Conservation (phyloP, 257 asterid species). For the Striga asiatica region DNA sequence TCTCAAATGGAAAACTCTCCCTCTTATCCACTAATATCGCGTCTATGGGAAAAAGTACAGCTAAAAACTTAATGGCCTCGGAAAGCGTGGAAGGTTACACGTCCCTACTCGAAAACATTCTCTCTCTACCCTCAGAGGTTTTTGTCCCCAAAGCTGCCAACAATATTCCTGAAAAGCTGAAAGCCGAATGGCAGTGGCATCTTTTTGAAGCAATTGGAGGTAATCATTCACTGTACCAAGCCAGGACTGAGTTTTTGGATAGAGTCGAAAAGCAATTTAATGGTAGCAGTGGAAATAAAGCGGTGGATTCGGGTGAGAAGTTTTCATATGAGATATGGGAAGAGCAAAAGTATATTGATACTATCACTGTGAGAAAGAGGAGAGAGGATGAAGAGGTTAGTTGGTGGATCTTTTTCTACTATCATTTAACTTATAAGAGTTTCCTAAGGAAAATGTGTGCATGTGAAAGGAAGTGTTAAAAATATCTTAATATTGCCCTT, state of each 20-base stretch:
- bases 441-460: too few relatives aligned
- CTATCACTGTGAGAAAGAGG: slow-evolving; percentile 40
- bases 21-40: slow-evolving; percentile 53
- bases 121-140: slow-evolving; percentile 75
- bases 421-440: background rate
- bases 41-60: slow-evolving; percentile 45
- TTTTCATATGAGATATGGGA: slow-evolving; percentile 71
- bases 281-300: slow-evolving; percentile 28
- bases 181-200: slow-evolving; percentile 70
- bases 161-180: slow-evolving; percentile 39
- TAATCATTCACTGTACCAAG: slow-evolving; percentile 20
- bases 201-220: slow-evolving; percentile 36
- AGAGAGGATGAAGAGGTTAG: slow-evolving; percentile 88
- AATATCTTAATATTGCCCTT: too few relatives aligned
- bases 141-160: slow-evolving; percentile 32
- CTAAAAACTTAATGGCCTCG: slow-evolving; percentile 70
- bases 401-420: slow-evolving; percentile 7
- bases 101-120: slow-evolving; percentile 54
- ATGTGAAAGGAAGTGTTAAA: too few relatives aligned
- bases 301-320: slow-evolving; percentile 18
- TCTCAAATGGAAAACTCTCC: slow-evolving; percentile 70
- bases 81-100: slow-evolving; percentile 78
- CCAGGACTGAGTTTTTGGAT: slow-evolving; percentile 21
- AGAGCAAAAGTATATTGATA: slow-evolving; percentile 57
- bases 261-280: slow-evolving; percentile 49